Evolutionary conservation across 208 protist species (phyloP).

Genomic region (Phytomonas sp.): DNA sequence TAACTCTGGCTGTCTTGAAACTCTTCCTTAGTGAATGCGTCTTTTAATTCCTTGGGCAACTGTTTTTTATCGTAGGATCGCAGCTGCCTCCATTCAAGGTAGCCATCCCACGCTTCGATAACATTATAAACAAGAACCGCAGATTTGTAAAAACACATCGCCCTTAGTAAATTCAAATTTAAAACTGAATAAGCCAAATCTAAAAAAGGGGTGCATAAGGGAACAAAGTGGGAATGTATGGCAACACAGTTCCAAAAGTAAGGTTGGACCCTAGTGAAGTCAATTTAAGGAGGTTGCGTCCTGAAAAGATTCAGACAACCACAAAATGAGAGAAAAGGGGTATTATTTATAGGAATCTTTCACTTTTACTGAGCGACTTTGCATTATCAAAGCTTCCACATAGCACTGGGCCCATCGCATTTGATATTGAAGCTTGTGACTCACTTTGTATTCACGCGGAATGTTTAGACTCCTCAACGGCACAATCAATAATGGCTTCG

Average conservation of each 20-base stretch:
- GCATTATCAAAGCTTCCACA: not conserved
- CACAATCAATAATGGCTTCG: slow-evolving; percentile 30
- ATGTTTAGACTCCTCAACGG: slow-evolving; percentile 10
- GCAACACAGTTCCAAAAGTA: not conserved
- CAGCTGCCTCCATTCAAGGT: slow-evolving; percentile 40
- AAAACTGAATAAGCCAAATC: not conserved
- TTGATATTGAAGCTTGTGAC: not conserved
- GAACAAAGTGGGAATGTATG: not conserved
- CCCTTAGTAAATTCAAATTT: not conserved
- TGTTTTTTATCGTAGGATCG: slow-evolving; percentile 16
- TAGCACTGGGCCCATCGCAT: not conserved
- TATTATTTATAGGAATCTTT: too few species aligned
- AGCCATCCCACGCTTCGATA: slow-evolving; percentile 42
- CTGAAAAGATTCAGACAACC: too few species aligned
- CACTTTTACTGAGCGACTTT: not conserved
- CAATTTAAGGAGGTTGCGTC: too few species aligned
- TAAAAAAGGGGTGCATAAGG: too few species aligned
- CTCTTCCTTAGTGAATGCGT: slow-evolving; percentile 25
- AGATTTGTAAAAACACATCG: slow-evolving; percentile 22
- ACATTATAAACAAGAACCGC: slow-evolving; percentile 35
- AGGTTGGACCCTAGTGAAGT: not conserved
- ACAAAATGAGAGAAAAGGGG: too few species aligned
- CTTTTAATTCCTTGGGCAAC: slow-evolving; percentile 20
- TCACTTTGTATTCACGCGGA: not conserved
- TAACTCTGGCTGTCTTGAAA: slow-evolving; percentile 42